Base-by-base conservation (phyloP, 352 stramenopile genomes). In the Vaucheria bursata region DNA sequence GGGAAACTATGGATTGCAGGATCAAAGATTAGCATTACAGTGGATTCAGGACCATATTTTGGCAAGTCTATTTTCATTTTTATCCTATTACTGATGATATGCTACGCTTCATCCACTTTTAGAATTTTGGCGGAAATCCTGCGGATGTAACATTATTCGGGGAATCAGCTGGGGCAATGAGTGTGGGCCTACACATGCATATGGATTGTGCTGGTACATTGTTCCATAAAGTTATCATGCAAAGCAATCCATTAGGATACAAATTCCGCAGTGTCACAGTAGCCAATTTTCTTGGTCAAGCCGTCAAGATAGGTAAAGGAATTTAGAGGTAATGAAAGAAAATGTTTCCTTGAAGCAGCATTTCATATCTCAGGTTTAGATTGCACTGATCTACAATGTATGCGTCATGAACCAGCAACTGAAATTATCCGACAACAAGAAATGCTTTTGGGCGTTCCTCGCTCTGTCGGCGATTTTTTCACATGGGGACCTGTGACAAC, bases 61-160 rank as follows among this genome's bases (percentile, higher is more conserved):
- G 0, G 71, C 37, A 7, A 68, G 53, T 34, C 31, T 31, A 8
- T 31, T n/a, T n/a, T n/a, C n/a, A n/a, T 59, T 59, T 59, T 59
- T 25, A 25, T 59, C 25, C 12, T 25, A 59, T 25, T 18, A 59
- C 45, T 59, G 45, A 59, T 12, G 25, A 18, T 25, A 59, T 59
- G 45, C 45, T 18, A 59, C 45, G 25, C 45, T 12, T 59, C 45
- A 12, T 25, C 45, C 12, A 18, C 12, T 59, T 59, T 12, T 34
- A 68, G 53, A 7, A 81, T 40, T 94, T 96, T 82, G 91, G 91
- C 1, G 90, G 90, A 34, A 87, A 96, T 84, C 80, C 89, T 1
- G 79, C 85, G 65, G 82, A 86, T n/a, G 89, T 95, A 36, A 94
- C 89, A 0, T 64, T 96, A 8, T 94, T 93, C 84, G 91, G 91